Evolutionary conservation across 1,139 yeast species (phyloP).

Genomic region (Scheffersomyces quercinus): DNA sequence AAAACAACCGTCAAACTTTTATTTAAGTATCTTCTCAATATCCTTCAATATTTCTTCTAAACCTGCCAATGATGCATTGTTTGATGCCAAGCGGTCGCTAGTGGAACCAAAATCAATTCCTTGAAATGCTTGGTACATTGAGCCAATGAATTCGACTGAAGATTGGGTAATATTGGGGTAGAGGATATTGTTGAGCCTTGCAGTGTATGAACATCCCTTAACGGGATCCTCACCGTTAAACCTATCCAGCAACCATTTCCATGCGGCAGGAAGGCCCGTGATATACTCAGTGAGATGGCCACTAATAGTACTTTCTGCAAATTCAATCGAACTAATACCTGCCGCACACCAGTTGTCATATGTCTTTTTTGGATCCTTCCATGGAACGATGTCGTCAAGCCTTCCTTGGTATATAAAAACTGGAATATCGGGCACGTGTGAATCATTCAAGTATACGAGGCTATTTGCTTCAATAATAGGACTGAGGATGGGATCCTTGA

Average conservation of each 20-base stretch:
- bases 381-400: constrained; percentile 20
- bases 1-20: too few species aligned
- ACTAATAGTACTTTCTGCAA: constrained; percentile 6
- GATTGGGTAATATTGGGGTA: constrained; percentile 16
- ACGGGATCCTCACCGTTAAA: constrained; percentile 24
- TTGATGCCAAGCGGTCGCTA: too few species aligned
- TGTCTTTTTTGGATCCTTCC: constrained; percentile 9
- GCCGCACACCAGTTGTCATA: constrained; percentile 16
- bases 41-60: too few species aligned
- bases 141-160: too few species aligned
- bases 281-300: constrained; percentile 13
- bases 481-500: constrained; percentile 6
- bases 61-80: too few species aligned
- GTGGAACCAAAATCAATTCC: too few species aligned
- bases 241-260: constrained; percentile 16
- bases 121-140: too few species aligned
- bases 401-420: constrained; percentile 19
- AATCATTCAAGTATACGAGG: constrained; percentile 3
- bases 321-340: constrained; percentile 10
- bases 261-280: constrained; percentile 18
- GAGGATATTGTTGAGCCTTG: constrained; percentile 22
- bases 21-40: too few species aligned
- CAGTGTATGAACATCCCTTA: constrained; percentile 26
- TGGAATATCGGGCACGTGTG: constrained; percentile 19
- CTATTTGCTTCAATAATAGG: constrained; percentile 6